Evolutionary conservation across 768 basidiomycete species (phyloP).

Genomic region (Lactarius hatsudake): DNA sequence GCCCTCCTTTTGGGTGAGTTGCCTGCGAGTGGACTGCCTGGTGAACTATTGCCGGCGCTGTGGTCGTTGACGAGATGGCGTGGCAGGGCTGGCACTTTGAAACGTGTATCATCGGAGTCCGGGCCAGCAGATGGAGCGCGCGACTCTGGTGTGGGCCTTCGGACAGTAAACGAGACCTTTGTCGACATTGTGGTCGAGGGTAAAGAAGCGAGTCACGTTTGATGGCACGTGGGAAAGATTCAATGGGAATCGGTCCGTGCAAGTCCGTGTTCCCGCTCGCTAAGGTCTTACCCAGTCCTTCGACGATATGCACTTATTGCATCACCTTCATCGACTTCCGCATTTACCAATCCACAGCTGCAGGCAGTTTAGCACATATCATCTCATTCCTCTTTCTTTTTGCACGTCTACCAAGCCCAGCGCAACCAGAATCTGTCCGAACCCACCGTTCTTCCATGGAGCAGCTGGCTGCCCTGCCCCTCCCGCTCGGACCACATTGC

Average conservation of each 20-base stretch:
- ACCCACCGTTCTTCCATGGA: no score
- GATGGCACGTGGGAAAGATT: background rate
- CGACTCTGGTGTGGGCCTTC: slow-evolving; percentile 70
- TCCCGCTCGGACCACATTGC: no score
- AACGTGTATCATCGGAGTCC: slow-evolving; percentile 53
- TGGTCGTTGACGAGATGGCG: slow-evolving; percentile 44
- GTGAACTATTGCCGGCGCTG: slow-evolving; percentile 33
- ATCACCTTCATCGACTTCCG: no score
- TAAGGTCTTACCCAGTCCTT: no score
- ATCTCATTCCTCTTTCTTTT: no score
- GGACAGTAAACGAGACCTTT: slow-evolving; percentile 76
- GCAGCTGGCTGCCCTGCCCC: no score
- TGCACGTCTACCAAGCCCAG: no score
- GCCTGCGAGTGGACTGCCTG: slow-evolving; percentile 56
- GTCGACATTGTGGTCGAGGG: background rate
- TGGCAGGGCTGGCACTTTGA: slow-evolving; percentile 62
- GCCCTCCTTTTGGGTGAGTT: slow-evolving; percentile 44
- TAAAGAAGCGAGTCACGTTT: background rate
- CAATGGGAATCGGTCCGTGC: background rate
- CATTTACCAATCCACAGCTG: no score
- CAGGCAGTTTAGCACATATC: no score
- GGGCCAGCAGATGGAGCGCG: slow-evolving; percentile 59
- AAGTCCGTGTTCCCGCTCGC: background rate
- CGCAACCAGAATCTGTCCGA: no score
- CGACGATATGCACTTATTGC: no score